Evolutionary conservation across 2,329 filamentous ascomycete species (phyloP).

Genomic region (Leptodontidium sp.): DNA sequence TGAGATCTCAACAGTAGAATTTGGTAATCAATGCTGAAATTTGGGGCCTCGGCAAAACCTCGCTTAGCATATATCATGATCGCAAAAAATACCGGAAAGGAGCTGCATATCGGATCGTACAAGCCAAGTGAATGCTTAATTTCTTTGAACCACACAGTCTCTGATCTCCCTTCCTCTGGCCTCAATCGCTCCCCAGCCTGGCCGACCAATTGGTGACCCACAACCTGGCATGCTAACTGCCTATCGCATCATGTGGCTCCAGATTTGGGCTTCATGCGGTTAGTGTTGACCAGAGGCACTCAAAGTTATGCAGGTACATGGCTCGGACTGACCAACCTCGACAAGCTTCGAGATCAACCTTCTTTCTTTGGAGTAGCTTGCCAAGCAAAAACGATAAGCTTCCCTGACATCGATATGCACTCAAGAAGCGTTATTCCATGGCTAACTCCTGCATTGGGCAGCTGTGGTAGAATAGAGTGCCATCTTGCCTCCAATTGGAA

Average conservation of each 20-base stretch:
- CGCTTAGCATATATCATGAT: too few relatives aligned
- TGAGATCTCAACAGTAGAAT: too few relatives aligned
- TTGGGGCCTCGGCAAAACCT: too few relatives aligned
- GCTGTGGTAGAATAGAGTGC: not conserved
- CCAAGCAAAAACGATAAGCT: constrained; percentile 15
- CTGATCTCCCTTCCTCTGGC: too few relatives aligned
- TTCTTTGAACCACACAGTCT: not conserved
- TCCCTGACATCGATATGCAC: not conserved
- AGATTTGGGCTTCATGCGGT: not conserved
- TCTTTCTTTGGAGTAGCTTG: constrained; percentile 13
- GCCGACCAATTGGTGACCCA: not conserved
- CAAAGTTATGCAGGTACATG: not conserved
- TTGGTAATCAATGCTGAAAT: too few relatives aligned
- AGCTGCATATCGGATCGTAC: not conserved
- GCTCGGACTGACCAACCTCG: not conserved
- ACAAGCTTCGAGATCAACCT: not conserved
- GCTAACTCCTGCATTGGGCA: not conserved
- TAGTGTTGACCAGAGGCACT: not conserved
- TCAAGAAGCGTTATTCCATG: not conserved
- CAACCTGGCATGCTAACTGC: not conserved
- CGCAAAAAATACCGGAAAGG: too few relatives aligned
- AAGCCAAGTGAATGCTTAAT: not conserved
- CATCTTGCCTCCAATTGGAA: constrained; percentile 12
- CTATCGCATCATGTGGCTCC: not conserved
- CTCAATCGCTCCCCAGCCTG: not conserved